Conservation (phyloP, 2,329 filamentous ascomycete species). For the Xylariales sp. region DNA sequence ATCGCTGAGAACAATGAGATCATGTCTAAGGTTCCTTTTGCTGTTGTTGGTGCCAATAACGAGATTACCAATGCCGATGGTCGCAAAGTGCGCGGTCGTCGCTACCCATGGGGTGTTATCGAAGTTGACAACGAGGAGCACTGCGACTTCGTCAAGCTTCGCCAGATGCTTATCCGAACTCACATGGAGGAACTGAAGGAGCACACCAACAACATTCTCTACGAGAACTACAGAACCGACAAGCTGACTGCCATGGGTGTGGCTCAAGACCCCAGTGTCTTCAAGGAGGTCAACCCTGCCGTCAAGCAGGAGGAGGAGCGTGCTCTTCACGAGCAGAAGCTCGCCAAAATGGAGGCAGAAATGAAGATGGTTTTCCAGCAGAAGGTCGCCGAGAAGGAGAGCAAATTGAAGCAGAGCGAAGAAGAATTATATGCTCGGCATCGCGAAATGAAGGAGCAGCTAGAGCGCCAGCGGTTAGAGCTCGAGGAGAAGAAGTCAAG, state of each 20-base stretch:
- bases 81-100: slow-evolving; percentile 90
- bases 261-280: slow-evolving; percentile 95
- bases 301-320: slow-evolving; percentile 99
- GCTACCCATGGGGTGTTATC: slow-evolving; percentile 97
- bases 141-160: slow-evolving; percentile 99
- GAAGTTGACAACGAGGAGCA: slow-evolving; percentile 99
- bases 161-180: slow-evolving; percentile 99
- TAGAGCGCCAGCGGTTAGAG: slow-evolving; percentile 90
- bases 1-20: slow-evolving; percentile 99
- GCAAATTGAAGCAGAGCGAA: slow-evolving; percentile 98
- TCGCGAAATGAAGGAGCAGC: slow-evolving; percentile 99
- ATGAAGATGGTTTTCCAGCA: slow-evolving; percentile 99
- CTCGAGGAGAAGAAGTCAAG: slow-evolving; percentile 98
- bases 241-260: slow-evolving; percentile 99
- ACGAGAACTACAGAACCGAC: slow-evolving; percentile 99
- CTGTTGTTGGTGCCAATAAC: slow-evolving; percentile 92
- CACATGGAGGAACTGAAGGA: slow-evolving; percentile 99
- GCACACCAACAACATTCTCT: slow-evolving; percentile 97
- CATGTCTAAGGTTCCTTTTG: slow-evolving; percentile 99
- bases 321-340: slow-evolving; percentile 96
- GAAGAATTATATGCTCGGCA: slow-evolving; percentile 97
- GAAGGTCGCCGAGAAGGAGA: slow-evolving; percentile 99
- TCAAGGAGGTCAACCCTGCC: slow-evolving; percentile 99
- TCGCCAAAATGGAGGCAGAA: slow-evolving; percentile 99
- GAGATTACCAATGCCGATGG: slow-evolving; percentile 90